Percentiles rank a stretch among this genome's conserved stretches.
Conservation (phyloP, 2,329 filamentous ascomycete species). For the Fusarium sacchari region DNA sequence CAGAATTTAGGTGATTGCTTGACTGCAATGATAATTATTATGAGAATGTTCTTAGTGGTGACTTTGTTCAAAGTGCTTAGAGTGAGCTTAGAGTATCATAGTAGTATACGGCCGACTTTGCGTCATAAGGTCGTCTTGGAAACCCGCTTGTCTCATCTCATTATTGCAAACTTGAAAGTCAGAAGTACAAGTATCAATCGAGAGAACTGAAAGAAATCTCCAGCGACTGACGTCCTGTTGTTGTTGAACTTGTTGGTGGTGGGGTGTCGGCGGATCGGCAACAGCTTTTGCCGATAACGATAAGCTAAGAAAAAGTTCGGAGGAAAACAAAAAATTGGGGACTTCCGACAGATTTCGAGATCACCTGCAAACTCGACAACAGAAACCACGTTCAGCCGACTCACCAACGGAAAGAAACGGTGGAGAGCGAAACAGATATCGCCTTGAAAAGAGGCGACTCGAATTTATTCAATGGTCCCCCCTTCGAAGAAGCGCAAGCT, state of each 20-base stretch:
- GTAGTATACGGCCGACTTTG: neutral
- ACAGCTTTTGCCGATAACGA: slow-evolving; percentile 38
- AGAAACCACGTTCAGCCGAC: slow-evolving; percentile 7
- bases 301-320: slow-evolving; percentile 21
- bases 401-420: neutral
- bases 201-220: neutral
- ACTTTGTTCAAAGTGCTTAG: neutral
- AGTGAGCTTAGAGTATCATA: neutral
- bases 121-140: neutral
- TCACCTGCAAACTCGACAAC: slow-evolving; percentile 20
- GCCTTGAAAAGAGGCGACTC: slow-evolving; percentile 15
- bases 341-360: slow-evolving; percentile 21
- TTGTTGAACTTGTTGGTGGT: neutral
- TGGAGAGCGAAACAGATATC: neutral
- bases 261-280: slow-evolving; percentile 36
- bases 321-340: slow-evolving; percentile 32
- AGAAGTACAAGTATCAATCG: slow-evolving; percentile 3
- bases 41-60: neutral
- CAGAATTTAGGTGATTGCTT: neutral
- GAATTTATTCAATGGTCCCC: slow-evolving; percentile 44
- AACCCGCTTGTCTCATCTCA: neutral
- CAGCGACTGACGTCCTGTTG: neutral
- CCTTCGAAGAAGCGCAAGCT: slow-evolving; percentile 54
- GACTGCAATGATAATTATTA: neutral
- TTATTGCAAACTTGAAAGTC: neutral